phyloP scores from a whole-genome alignment of 352 stramenopile genomes.

The Pythium scleroteichum region DNA sequence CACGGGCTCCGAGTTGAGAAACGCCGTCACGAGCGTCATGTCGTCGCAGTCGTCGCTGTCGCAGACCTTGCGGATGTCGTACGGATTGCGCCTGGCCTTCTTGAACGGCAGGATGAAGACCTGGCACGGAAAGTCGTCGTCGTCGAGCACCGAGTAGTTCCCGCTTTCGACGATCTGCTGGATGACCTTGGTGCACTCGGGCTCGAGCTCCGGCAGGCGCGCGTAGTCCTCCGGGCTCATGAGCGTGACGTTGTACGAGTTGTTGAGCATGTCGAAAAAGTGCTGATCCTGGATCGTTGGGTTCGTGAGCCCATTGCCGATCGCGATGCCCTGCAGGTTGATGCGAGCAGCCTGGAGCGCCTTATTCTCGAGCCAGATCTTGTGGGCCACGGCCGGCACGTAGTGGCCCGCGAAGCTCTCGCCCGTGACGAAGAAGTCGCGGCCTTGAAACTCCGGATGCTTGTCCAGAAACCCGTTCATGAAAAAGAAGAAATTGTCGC shows the following conservation, averaged over 20 bases:
- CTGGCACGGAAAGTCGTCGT: conserved; percentile 9
- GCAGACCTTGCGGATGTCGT: conserved; percentile 68
- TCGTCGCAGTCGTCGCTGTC: conserved; percentile 53
- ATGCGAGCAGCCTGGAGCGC: conserved; percentile 21
- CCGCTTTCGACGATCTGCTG: conserved; percentile 52
- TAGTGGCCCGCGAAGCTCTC: conserved; percentile 77
- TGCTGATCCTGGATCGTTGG: conserved; percentile 42
- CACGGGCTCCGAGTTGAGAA: conserved; percentile 25
- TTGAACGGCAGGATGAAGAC: conserved; percentile 44
- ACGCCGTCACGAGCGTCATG: conserved; percentile 23
- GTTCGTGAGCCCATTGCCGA: conserved; percentile 58
- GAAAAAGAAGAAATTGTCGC: conserved; percentile 72
- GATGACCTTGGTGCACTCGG: conserved; percentile 35
- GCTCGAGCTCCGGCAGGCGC: conserved; percentile 27
- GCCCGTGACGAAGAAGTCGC: conserved; percentile 67
- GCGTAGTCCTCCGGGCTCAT: conserved; percentile 34
- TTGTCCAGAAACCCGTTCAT: conserved; percentile 62
- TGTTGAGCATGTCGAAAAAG: conserved; percentile 60
- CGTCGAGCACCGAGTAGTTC: not conserved
- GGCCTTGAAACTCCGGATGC: conserved; percentile 53
- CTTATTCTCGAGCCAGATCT: conserved; percentile 54
- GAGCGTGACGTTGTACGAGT: conserved; percentile 71
- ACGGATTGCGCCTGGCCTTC: conserved; percentile 58
- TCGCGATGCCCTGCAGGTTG: conserved; percentile 54
- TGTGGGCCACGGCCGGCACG: conserved; percentile 51